These are phyloP conservation scores for Trichoderma virens DNA, from an alignment of 495 filamentous ascomycete genomes.

Conservation along the genomic window DNA sequence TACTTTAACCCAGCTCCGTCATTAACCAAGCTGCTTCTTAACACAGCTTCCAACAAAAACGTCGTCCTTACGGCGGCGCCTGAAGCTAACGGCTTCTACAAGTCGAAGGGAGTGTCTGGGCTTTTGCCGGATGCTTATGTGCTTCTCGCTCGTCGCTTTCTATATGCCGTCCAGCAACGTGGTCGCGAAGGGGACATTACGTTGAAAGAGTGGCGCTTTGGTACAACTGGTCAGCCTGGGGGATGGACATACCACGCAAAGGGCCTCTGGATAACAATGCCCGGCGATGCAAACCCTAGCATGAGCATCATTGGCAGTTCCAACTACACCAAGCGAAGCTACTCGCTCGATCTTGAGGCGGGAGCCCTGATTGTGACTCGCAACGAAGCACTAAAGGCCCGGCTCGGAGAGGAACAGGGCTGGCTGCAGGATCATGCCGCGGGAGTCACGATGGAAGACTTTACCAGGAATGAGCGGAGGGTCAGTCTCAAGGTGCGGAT, in stretches of 20 bases:
- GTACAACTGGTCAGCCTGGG: constrained; percentile 66
- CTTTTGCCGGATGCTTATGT: constrained; percentile 91
- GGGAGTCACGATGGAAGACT: constrained; percentile 61
- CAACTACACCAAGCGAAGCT: constrained; percentile 93
- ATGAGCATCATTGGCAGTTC: constrained; percentile 81
- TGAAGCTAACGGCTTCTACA: constrained; percentile 91
- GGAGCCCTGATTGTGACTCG: constrained; percentile 78
- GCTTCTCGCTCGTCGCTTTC: constrained; percentile 72
- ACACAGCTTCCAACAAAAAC: constrained; percentile 56
- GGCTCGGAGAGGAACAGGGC: constrained; percentile 66
- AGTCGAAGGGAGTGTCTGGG: constrained; percentile 77
- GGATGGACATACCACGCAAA: constrained; percentile 99
- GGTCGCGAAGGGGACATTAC: constrained; percentile 54
- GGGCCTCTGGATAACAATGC: constrained; percentile 84
- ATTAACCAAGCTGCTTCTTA: constrained; percentile 68
- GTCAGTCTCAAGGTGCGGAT: constrained; percentile 79
- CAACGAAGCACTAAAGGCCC: constrained; percentile 62
- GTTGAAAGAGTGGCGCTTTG: constrained; percentile 82
- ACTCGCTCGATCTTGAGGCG: constrained; percentile 82
- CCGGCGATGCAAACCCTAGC: constrained; percentile 51
- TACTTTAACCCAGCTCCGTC: constrained; percentile 94
- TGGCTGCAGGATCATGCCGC: constrained; percentile 69
- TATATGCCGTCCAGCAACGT: constrained; percentile 56
- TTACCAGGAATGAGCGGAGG: constrained; percentile 68
- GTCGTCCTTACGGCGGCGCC: constrained; percentile 93